Evolutionary conservation across 1,284 basidiomycete genomes (phyloP), one percentile per base, ranked within the genome.

Genomic region (Ceratobasidium sp.): DNA sequence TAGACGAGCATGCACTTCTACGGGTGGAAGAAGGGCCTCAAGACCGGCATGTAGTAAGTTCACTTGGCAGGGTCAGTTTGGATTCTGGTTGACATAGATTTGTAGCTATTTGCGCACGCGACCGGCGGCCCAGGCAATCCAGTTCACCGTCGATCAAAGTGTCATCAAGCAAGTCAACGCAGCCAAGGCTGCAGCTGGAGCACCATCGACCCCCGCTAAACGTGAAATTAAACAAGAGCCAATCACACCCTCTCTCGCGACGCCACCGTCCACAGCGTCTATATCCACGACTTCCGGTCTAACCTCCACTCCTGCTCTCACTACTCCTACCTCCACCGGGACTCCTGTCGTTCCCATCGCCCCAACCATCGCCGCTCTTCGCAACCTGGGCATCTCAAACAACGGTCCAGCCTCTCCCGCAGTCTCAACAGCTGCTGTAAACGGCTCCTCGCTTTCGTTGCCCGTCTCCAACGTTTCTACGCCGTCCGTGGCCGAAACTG

Each of bases 1-100:
- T 57, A 82, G 80, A 98, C 96, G 66, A 96, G 94, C 82, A 99
- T 99, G 97, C 98, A 99, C 88, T 99, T 99, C 87, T 99, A 99
- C 85, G 98, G 97, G 33, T 99, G 97, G 98, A 98, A 98, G 91
- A 96, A 96, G 86, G 98, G 98, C 40, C 88, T 99, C 83, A 99
- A 99, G 92, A 99, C 98, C 0, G 98, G 96, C 81, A 96, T 96
- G 93, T 96, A 95, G 79, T 83, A 79, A 56, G 79, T 78, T 50
- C 28, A 13, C 75, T 78, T 33, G 40, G n/a, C 48, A 20, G 26
- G 38, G 20, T 13, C 15, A 48, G 40, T 15, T 40, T 46, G 28
- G 56, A 13, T 28, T 44, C 40, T 52, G 6, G 1, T 52, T 68
- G 46, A 64, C 67, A 26, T 2, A 6, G 17, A 20, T 17, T 26